These are phyloP conservation scores for Dothistroma septosporum DNA, from an alignment of 2,329 filamentous ascomycete species.

Conservation along the genomic window DNA sequence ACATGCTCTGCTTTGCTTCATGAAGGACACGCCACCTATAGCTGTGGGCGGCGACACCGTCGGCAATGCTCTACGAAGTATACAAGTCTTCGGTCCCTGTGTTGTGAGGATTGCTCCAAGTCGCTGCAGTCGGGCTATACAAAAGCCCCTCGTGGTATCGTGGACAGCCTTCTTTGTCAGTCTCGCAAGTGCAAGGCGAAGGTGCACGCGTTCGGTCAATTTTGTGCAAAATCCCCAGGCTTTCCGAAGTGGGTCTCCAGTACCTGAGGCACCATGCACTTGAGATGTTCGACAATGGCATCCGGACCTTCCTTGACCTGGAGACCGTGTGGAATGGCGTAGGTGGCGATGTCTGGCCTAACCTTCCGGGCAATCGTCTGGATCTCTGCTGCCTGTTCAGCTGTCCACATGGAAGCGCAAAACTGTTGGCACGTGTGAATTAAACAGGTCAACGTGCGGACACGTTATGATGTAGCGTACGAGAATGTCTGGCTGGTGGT, in stretches of 20 bases:
- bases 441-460: not conserved
- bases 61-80: no score
- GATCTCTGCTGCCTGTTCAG: constrained; percentile 48
- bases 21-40: no score
- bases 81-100: no score
- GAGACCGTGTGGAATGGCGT: constrained; percentile 53
- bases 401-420: constrained; percentile 58
- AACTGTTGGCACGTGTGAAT: constrained; percentile 42
- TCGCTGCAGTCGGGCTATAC: no score
- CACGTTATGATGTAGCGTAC: constrained; percentile 1
- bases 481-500: constrained; percentile 47
- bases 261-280: constrained; percentile 20
- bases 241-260: constrained; percentile 15
- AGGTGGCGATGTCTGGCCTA: constrained; percentile 48
- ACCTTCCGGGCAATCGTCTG: constrained; percentile 43
- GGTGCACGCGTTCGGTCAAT: not conserved
- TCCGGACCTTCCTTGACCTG: constrained; percentile 53
- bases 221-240: not conserved
- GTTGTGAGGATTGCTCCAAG: no score
- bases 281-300: constrained; percentile 52
- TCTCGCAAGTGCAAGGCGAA: no score
- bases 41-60: no score
- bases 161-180: no score
- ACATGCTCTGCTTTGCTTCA: no score
- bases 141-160: no score